Evolutionary conservation across 495 filamentous ascomycete species (phyloP).

Genomic region (Penicillium arizonense): DNA sequence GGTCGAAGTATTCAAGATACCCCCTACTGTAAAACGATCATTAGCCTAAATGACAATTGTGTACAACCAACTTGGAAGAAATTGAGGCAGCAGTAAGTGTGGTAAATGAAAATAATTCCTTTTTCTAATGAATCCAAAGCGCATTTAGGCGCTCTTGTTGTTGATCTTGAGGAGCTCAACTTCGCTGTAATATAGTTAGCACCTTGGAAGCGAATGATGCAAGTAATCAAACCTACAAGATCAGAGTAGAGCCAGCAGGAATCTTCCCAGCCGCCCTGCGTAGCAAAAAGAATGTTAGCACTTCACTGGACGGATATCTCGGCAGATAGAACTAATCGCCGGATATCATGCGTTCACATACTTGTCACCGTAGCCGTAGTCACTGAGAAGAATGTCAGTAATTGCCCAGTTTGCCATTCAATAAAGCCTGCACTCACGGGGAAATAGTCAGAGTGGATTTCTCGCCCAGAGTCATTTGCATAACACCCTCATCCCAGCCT

Average conservation of each 20-base stretch:
- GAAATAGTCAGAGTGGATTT: conserved; percentile 75
- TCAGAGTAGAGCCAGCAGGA: conserved; percentile 42
- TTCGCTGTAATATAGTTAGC: conserved; percentile 29
- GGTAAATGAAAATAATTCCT: neutral
- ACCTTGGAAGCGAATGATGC: neutral
- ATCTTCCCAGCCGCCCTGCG: conserved; percentile 59
- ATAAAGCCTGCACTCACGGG: conserved; percentile 50
- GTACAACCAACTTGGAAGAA: neutral
- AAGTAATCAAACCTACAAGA: conserved; percentile 45
- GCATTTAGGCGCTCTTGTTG: conserved; percentile 24
- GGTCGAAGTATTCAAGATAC: too few species aligned
- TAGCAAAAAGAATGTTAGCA: conserved; percentile 26
- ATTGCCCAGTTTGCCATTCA: neutral
- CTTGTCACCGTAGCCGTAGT: conserved; percentile 76
- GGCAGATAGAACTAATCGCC: neutral
- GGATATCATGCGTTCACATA: conserved; percentile 52
- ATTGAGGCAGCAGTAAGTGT: neutral
- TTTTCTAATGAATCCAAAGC: neutral
- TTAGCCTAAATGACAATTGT: neutral
- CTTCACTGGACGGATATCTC: neutral
- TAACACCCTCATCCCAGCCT: conserved; percentile 89
- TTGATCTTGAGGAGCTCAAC: conserved; percentile 46
- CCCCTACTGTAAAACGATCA: too few species aligned
- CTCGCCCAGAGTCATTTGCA: conserved; percentile 77
- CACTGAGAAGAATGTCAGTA: conserved; percentile 49